Evolutionary conservation across 805 yeast species (phyloP), one percentile per base, ranked within the genome.

Genomic region (Ogataea paradorogensis): DNA sequence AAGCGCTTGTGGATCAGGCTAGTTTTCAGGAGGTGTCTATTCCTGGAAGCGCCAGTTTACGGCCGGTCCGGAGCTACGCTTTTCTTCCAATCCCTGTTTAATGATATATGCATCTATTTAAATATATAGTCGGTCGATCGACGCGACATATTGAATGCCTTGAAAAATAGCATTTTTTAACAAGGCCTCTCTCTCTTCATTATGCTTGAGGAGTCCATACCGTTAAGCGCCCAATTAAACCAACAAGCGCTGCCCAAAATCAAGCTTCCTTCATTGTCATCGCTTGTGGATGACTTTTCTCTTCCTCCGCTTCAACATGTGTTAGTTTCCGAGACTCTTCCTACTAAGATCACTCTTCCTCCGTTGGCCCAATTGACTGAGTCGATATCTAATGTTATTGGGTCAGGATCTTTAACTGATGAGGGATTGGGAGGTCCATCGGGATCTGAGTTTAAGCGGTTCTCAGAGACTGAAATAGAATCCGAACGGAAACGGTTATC

Each of bases 211-310:
- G 36, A 38, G 20, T 23, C 34, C 16, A 13, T 27, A 7, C 33
- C 23, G 14, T 10, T 30, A n/a, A 23, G 25, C 15, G 31, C 41
- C 8, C 41, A 15, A 11, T 28, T 32, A 11, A 32, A 31, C 18
- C 41, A 23, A 13, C 28, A 15, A 14, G 16, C 24, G 21, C 27
- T 21, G 6, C 31, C 32, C n/a, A 41, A 42, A 16, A 38, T 48
- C 25, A 36, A 25, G 28, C 38, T 48, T 5, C 53, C 53, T 7
- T 45, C 53, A 0, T 35, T 50, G 13, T 27, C 51, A 9, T 26
- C 53, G 9, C 33, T 50, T 5, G 45, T 45, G n/a, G 48, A 45
- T 14, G 39, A 39, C 22, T 29, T 50, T 9, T 30, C 43, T 4
- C 27, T 43, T 15, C 47, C 45, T 5, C 42, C 43, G 21, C 40